Base-by-base conservation (phyloP, 768 basidiomycete species). In the Rhodotorula taiwanensis region DNA sequence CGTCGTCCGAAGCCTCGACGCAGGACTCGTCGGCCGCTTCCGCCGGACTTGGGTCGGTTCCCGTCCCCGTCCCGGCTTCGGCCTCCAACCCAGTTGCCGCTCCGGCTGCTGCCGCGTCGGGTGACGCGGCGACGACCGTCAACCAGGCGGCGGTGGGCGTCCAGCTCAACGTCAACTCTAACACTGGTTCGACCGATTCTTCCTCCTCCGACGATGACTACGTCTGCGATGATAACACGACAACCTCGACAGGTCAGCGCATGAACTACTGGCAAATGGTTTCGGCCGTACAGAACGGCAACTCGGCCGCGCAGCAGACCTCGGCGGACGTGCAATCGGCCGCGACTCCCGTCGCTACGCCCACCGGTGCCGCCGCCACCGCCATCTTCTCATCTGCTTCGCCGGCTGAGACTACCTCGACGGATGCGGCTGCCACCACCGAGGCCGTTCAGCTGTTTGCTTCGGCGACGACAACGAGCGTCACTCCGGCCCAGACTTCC, bases 11-110 rank as follows among this genome's bases (percentile, higher is more conserved):
- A 33, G 54, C 58, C 23, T 39, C 47, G 8, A 4, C 58, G 41
- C 44, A 55, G 20, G 58, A 59, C 13, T 58, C 60, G 31, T 20
- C 59, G 11, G 23, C 44, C 14, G 59, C 56, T 1, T 53, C 65
- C 3, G 47, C 52, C 1, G 42, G 48, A 4, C 41, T 56, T 41
- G 52, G 42, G 18, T 31, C 41, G 44, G 4, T 53, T 3, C 7
- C 23, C 30, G 53, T 45, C 48, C 39, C 41, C 28, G 15, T 52
- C 28, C 28, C 50, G 5, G 4, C 49, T 21, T 20, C 49, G 49
- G 11, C 30, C 15, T 21, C 31, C 8, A n/a, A n/a, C n/a, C 4
- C 48, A 6, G 49, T 7, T 5, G 11, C 49, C 20, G 49, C 49
- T 21, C 7, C 42, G 42, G 13, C 20, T 21, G 42, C 42, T 11